Base-by-base conservation (phyloP, 1,284 basidiomycete species). In the Somion occarium region DNA sequence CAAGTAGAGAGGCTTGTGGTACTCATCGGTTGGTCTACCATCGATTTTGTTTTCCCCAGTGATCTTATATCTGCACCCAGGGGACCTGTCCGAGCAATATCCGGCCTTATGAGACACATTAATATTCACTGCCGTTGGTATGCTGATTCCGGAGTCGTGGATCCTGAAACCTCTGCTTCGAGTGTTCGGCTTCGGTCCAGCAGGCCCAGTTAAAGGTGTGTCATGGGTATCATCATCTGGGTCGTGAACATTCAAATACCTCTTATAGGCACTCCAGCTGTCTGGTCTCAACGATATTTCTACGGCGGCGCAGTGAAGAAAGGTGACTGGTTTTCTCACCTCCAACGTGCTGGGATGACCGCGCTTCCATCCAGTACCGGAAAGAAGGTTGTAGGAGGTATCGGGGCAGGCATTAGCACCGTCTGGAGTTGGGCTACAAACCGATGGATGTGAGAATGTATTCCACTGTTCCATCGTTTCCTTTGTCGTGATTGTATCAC, bases 41-140 rank as follows among this genome's bases (percentile, higher is more conserved):
- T 26, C 24, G 2, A 39, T 13, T 11, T 15, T 12, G 15, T 7
- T 20, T 7, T 22, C 11, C 22, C 18, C n/a, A 2, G n/a, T n/a
- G n/a, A 4, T 23, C 24, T 49, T 3, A 47, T 39, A 3, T 11
- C 45, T 11, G n/a, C 23, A 38, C 41, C 23, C 48, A 67, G 65
- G 64, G 5, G 63, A 66, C 38, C 47, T 67, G 12, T 53, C 53
- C 15, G 63, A 67, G 50, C 59, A 66, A 43, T 62, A 66, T 50
- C 61, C 65, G 2, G 42, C 46, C 1, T 50, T 66, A 1, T 22
- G 59, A 18, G 54, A 54, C 13, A 34, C 41, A 2, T 26, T 66
- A n/a, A 22, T 61, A 1, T 37, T 63, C 41, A 9, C 50, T 13
- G 56, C 23, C 3, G 37, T 49, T 3, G 37, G 44, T 3, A 3